Conservation (phyloP, 371 early-diverging fungal genomes). For the Mortierella sp. region DNA sequence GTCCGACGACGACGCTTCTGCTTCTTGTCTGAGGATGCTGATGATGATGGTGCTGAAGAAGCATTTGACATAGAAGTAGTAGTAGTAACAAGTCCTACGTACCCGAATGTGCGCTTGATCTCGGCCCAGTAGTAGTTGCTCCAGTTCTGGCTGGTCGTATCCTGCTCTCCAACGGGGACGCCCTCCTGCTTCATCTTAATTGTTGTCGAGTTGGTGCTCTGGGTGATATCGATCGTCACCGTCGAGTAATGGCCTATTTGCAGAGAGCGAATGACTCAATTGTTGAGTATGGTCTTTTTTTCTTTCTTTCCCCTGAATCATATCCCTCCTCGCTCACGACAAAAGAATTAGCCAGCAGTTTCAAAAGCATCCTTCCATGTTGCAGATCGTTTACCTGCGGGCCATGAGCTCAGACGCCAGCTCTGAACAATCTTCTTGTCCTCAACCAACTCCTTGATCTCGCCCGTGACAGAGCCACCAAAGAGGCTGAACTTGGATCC, state of each 20-base stretch:
- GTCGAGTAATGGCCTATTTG: slow-evolving; percentile 81
- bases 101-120: slow-evolving; percentile 95
- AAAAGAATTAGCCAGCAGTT: background rate
- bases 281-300: background rate
- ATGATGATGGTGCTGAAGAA: slow-evolving; percentile 13
- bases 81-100: slow-evolving; percentile 48
- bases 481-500: slow-evolving; percentile 83
- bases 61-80: slow-evolving; percentile 18
- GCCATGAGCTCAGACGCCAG: slow-evolving; percentile 92
- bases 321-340: background rate
- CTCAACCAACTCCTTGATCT: slow-evolving; percentile 77
- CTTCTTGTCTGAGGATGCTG: slow-evolving; percentile 39
- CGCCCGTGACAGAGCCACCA: slow-evolving; percentile 91
- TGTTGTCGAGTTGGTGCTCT: slow-evolving; percentile 76
- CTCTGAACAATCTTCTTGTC: slow-evolving; percentile 86
- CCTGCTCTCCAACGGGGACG: slow-evolving; percentile 93
- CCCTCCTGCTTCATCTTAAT: slow-evolving; percentile 86
- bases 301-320: background rate
- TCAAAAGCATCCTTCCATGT: background rate
- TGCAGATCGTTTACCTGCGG: slow-evolving; percentile 65
- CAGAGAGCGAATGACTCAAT: slow-evolving; percentile 3
- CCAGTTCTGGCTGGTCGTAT: slow-evolving; percentile 90
- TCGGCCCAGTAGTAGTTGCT: slow-evolving; percentile 93
- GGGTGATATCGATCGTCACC: slow-evolving; percentile 82
- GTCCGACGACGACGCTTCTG: slow-evolving; percentile 41